Conservation (phyloP, 768 basidiomycete genomes). For the Termitomyces sp. region DNA sequence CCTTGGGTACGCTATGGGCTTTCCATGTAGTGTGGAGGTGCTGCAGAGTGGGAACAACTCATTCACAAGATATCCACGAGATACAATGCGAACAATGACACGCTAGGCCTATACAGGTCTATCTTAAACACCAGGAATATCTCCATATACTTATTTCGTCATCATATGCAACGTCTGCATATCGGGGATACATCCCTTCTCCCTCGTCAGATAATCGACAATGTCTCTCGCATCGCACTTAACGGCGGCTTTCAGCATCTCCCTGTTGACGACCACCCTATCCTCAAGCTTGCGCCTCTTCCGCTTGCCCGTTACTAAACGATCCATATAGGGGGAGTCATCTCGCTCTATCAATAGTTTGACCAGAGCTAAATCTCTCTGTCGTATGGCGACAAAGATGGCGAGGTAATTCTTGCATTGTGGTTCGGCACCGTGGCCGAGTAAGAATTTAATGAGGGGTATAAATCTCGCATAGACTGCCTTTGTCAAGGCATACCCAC, state of each 20-base stretch:
- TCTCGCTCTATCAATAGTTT: constrained; percentile 71
- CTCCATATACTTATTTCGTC: not conserved
- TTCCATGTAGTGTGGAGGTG: constrained; percentile 25
- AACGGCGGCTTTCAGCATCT: constrained; percentile 67
- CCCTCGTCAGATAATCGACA: constrained; percentile 61
- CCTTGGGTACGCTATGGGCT: constrained; percentile 40
- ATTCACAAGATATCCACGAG: constrained; percentile 12
- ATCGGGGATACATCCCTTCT: constrained; percentile 73
- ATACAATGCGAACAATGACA: constrained; percentile 14
- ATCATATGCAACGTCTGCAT: constrained; percentile 52
- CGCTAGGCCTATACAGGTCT: not conserved
- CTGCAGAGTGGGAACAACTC: constrained; percentile 11
- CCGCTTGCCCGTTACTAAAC: constrained; percentile 15
- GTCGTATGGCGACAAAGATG: constrained; percentile 71
- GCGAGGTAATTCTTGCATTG: constrained; percentile 56
- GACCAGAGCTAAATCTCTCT: constrained; percentile 64
- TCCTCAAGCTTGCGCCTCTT: constrained; percentile 61
- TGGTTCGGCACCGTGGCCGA: constrained; percentile 72
- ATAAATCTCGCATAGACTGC: constrained; percentile 66
- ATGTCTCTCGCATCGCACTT: constrained; percentile 64
- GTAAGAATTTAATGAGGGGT: constrained; percentile 67
- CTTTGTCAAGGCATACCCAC: constrained; percentile 79
- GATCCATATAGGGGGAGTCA: constrained; percentile 18
- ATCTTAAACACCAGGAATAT: no score
- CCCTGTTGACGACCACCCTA: constrained; percentile 45